Conservation (phyloP, 2,329 filamentous ascomycete genomes). For the Fusarium buxicola region DNA sequence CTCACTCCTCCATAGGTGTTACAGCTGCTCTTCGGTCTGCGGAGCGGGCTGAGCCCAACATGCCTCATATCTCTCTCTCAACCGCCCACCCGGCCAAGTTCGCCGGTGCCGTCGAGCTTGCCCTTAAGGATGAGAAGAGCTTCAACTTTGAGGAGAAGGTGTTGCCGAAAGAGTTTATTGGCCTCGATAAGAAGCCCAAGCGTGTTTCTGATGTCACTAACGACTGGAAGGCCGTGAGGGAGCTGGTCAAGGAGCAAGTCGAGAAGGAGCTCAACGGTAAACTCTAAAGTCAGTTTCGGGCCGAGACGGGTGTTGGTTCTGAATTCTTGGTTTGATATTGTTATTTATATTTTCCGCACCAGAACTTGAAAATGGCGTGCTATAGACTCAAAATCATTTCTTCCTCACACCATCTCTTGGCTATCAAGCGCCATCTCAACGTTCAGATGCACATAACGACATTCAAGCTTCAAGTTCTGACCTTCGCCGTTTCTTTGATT, state of each 20-base stretch:
- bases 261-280: slow-evolving; percentile 67
- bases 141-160: slow-evolving; percentile 83
- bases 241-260: slow-evolving; percentile 80
- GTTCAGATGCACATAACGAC: no score
- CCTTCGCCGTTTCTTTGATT: no score
- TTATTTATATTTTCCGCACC: background rate
- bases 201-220: slow-evolving; percentile 77
- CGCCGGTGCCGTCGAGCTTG: slow-evolving; percentile 82
- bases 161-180: slow-evolving; percentile 83
- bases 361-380: background rate
- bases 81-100: slow-evolving; percentile 99
- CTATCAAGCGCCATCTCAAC: no score
- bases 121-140: slow-evolving; percentile 75
- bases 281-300: slow-evolving; percentile 6
- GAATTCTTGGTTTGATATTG: background rate
- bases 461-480: no score
- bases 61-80: slow-evolving; percentile 84
- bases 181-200: slow-evolving; percentile 79
- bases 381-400: background rate
- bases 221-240: slow-evolving; percentile 79
- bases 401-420: no score
- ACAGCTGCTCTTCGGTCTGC: slow-evolving; percentile 79
- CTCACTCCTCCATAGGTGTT: slow-evolving; percentile 90
- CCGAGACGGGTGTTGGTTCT: slow-evolving; percentile 10
- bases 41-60: slow-evolving; percentile 59